Evolutionary conservation across 2,329 filamentous ascomycete genomes (phyloP).

Genomic region (Dactylellina sp.): DNA sequence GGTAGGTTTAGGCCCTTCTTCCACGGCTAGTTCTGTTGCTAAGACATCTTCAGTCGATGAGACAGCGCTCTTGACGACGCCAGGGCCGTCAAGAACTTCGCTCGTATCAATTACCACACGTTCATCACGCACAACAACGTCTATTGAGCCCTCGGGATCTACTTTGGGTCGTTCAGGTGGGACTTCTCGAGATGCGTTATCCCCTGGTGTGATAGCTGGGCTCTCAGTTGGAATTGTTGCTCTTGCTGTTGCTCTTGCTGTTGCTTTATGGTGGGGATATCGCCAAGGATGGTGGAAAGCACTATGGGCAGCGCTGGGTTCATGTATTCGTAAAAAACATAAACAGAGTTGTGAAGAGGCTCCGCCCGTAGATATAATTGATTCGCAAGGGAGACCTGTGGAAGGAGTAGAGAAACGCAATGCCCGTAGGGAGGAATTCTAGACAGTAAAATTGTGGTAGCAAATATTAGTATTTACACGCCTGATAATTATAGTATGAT

Average conservation of each 20-base stretch:
- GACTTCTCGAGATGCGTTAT: constrained; percentile 1
- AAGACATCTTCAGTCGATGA: constrained; percentile 18
- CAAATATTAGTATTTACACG: too few species aligned
- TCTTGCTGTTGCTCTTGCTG: background rate
- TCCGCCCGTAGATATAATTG: too few species aligned
- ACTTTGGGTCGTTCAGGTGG: background rate
- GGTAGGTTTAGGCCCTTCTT: constrained; percentile 21
- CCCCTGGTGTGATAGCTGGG: constrained; percentile 11
- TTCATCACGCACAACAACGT: background rate
- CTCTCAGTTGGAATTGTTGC: constrained; percentile 7
- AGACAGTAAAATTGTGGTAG: too few species aligned
- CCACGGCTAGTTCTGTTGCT: constrained; percentile 19
- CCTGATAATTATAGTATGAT: too few species aligned
- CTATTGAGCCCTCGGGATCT: too few species aligned
- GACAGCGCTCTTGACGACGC: constrained; percentile 6
- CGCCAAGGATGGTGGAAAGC: background rate
- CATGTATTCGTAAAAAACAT: too few species aligned
- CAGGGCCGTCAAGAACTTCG: constrained; percentile 1
- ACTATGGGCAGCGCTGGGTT: too few species aligned
- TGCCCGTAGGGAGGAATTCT: too few species aligned
- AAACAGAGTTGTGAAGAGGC: too few species aligned
- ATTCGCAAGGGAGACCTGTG: too few species aligned
- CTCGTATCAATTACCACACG: background rate
- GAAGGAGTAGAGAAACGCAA: too few species aligned
- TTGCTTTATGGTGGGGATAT: background rate